Conservation (phyloP, 148 eudicot genomes). For the Nepenthes mirabilis region DNA sequence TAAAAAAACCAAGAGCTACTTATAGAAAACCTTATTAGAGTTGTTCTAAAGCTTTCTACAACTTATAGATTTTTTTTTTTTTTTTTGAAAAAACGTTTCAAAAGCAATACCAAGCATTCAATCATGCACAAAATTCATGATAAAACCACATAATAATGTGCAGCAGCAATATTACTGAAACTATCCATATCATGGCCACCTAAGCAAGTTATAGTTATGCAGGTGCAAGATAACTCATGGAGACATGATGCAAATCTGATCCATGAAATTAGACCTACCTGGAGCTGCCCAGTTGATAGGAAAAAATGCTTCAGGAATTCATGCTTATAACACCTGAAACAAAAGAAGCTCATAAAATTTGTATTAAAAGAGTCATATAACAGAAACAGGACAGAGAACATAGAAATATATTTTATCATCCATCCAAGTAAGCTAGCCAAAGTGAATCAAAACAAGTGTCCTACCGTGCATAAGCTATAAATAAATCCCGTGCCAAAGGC, state of each 20-base stretch:
- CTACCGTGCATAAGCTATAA: constrained; percentile 66
- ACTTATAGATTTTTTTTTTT: too few species aligned
- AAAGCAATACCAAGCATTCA: too few species aligned
- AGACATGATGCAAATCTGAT: neutral
- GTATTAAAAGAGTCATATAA: neutral
- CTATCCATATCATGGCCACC: too few species aligned
- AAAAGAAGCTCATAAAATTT: neutral
- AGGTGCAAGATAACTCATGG: neutral
- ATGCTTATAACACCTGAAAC: constrained; percentile 66
- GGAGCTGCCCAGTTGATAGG: constrained; percentile 74
- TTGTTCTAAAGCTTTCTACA: too few species aligned
- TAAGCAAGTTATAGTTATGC: neutral
- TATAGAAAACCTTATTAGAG: too few species aligned
- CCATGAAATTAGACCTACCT: constrained; percentile 28
- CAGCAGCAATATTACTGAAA: too few species aligned
- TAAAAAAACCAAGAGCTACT: too few species aligned
- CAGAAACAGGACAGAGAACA: neutral
- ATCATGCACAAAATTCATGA: too few species aligned
- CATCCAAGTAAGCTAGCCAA: neutral
- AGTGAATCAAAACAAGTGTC: neutral
- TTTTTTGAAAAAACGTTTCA: too few species aligned
- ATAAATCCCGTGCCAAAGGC: constrained; percentile 82
- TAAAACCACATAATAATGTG: too few species aligned
- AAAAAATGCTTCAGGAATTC: constrained; percentile 87
- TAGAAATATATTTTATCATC: neutral